Conservation (phyloP, 441 rosid species). For the Euphorbia neoarborescens region DNA sequence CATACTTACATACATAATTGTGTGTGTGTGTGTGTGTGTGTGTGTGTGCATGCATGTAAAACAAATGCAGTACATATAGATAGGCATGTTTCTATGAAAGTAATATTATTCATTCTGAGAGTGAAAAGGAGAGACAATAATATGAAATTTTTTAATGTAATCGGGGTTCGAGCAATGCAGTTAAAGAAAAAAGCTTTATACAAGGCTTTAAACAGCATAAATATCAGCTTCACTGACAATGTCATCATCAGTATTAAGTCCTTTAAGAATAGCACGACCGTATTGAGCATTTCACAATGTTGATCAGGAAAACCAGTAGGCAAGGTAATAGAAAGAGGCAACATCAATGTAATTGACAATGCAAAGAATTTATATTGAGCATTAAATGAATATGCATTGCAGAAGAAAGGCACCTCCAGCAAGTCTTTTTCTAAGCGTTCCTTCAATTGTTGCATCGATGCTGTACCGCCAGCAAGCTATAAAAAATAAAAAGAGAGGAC, state of each 20-base stretch:
- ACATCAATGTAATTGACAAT: not conserved
- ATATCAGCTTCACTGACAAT: not conserved
- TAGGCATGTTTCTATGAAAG: not conserved
- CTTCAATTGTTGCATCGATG: constrained; percentile 99
- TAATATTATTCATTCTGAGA: not conserved
- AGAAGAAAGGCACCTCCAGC: constrained; percentile 56
- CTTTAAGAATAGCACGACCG: not conserved
- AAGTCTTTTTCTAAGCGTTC: constrained; percentile 98
- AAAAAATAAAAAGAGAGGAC: constrained; percentile 17
- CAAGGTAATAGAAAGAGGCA: not conserved
- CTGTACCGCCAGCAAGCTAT: constrained; percentile 98
- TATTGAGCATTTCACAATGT: not conserved
- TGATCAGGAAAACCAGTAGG: not conserved
- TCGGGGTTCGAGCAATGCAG: not conserved
- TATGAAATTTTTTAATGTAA: not conserved
- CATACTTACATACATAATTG: too few species aligned
- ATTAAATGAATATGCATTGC: constrained; percentile 1
- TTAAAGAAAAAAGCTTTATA: not conserved
- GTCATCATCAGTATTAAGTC: not conserved
- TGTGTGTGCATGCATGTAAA: too few species aligned
- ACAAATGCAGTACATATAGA: too few species aligned
- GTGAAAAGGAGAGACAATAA: not conserved
- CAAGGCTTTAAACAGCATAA: not conserved
- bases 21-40: too few species aligned
- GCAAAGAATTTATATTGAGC: not conserved